These are phyloP conservation scores for Diaporthe sp. DNA, from an alignment of 2,329 filamentous ascomycete genomes.

Conservation along the genomic window DNA sequence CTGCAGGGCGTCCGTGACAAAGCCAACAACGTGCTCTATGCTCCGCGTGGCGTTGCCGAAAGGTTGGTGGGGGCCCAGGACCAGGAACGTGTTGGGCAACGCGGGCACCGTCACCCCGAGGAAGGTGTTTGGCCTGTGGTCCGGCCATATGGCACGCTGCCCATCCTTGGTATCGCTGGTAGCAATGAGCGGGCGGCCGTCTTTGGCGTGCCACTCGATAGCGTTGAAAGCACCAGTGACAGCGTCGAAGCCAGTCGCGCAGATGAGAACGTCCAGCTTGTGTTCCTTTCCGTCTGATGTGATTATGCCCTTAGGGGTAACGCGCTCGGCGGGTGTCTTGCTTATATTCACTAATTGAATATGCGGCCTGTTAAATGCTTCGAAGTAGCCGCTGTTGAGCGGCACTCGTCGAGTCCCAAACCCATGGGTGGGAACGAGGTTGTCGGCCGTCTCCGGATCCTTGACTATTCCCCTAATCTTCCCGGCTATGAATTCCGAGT, in stretches of 20 bases:
- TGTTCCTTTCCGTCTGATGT: conserved; percentile 44
- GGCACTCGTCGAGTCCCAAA: conserved; percentile 59
- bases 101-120: conserved; percentile 40
- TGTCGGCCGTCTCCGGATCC: conserved; percentile 58
- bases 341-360: conserved; percentile 41
- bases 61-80: conserved; percentile 42
- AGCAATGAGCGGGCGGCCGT: conserved; percentile 45
- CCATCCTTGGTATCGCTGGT: conserved; percentile 33
- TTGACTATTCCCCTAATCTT: conserved; percentile 57
- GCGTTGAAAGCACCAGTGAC: conserved; percentile 43
- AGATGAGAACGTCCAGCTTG: conserved; percentile 50
- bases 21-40: conserved; percentile 38
- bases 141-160: conserved; percentile 1
- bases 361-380: conserved; percentile 55
- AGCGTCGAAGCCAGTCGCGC: conserved; percentile 52
- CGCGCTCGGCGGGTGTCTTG: conserved; percentile 41
- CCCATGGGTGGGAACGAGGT: conserved; percentile 58
- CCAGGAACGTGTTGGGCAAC: conserved; percentile 40
- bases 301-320: conserved; percentile 49
- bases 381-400: conserved; percentile 58
- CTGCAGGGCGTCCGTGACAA: conserved; percentile 28
- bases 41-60: conserved; percentile 40
- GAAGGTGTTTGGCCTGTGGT: conserved; percentile 40
- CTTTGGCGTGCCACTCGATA: conserved; percentile 29
- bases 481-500: conserved; percentile 42